Base-by-base conservation (phyloP, 1,284 basidiomycete species). In the Sanghuangporus weigelae region DNA sequence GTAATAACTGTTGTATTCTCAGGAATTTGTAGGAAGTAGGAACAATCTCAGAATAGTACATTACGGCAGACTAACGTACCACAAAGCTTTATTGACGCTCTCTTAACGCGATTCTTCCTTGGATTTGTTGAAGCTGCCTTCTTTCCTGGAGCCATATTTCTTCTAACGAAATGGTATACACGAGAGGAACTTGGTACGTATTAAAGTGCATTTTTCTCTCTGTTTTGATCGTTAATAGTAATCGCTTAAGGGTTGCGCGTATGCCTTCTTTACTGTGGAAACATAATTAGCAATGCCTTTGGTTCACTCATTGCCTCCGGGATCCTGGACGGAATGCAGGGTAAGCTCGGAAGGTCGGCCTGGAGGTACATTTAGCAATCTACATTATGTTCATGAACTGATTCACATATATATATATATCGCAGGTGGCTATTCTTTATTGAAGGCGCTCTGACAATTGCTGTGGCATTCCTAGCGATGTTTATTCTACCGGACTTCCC, bases 11-110 rank as follows among this genome's bases (percentile, higher is more conserved):
- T 14, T 49, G 19, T 51, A 38, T 36, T 31, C 26, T 38, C 71
- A 78, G 87, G 86, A 11, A 77, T 88, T 60, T 82, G 84, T 5
- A 81, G 76, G 57, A 81, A 80, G 85, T 84, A 67, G 64, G 77
- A 67, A 10, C 19, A 8, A 11, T 53, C 35, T 21, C n/a, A 26
- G 21, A 7, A n/a, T 14, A 14, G 7, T 26, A 23, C n/a, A 3
- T 71, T 7, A 70, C 70, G 6, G 10, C 19, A 35, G 36, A 12
- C 26, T 60, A 31, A 60, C 14, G 31, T 38, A 19, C 31, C 21
- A 6, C 42, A 21, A 63, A 64, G 63, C 35, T 60, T 64, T 46
- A 35, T 58, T 14, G 63, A 59, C 11, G 54, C 63, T 12, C 55
- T 64, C 23, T 5, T 64, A 49, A 51, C 63, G 3, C 51, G 63